Conservation (phyloP, 441 rosid genomes). For the Pelargonium fulgidum region DNA sequence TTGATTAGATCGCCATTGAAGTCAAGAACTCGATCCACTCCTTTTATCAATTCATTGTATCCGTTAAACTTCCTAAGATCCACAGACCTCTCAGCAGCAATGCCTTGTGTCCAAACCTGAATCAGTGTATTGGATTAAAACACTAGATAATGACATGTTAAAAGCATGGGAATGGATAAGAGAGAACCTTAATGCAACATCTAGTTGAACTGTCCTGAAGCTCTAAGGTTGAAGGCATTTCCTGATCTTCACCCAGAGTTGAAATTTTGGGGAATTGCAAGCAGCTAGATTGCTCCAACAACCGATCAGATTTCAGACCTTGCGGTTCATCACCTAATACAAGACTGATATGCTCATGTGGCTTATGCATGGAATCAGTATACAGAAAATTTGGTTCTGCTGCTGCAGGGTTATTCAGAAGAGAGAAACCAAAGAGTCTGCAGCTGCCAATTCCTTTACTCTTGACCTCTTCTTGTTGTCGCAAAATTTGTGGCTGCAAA, state of each 20-base stretch:
- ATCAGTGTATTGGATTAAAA: background rate
- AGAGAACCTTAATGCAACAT: constrained; percentile 20
- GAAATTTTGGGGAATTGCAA: background rate
- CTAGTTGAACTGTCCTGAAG: constrained; percentile 16
- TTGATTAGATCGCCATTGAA: constrained; percentile 70
- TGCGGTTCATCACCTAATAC: constrained; percentile 26
- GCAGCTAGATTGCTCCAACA: background rate
- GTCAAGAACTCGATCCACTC: constrained; percentile 76
- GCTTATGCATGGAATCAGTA: constrained; percentile 28
- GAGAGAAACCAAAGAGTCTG: constrained; percentile 86
- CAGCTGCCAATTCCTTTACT: constrained; percentile 47
- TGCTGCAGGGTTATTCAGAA: constrained; percentile 38
- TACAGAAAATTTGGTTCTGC: constrained; percentile 32
- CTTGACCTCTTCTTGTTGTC: constrained; percentile 35
- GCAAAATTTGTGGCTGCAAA: background rate
- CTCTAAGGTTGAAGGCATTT: constrained; percentile 15
- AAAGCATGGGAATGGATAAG: background rate
- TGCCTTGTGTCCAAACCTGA: constrained; percentile 91
- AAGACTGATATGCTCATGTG: constrained; percentile 19
- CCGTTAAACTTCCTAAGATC: constrained; percentile 75
- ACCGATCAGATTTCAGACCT: background rate
- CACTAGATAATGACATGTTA: background rate
- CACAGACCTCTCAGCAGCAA: constrained; percentile 90
- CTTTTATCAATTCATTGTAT: constrained; percentile 76
- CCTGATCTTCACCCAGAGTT: constrained; percentile 9